These are phyloP conservation scores for Physaria fendleri DNA, from an alignment of 345 rosid genomes.

Conservation along the genomic window DNA sequence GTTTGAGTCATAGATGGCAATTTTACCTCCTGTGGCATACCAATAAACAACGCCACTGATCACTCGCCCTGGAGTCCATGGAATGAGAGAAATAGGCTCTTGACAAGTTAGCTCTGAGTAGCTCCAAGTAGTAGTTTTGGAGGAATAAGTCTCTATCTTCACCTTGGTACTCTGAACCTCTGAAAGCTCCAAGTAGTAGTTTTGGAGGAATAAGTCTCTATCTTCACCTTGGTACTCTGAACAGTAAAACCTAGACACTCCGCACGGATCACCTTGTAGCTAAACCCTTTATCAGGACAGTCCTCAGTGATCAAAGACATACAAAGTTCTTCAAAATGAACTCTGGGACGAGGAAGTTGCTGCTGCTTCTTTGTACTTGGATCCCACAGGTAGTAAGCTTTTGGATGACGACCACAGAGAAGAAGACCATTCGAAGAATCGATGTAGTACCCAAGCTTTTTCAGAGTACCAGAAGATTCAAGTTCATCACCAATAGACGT, in stretches of 20 bases:
- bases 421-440: conserved; percentile 55
- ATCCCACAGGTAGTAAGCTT: conserved; percentile 55
- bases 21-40: conserved; percentile 41
- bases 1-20: conserved; percentile 44
- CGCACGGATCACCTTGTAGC: conserved; percentile 52
- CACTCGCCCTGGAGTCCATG: conserved; percentile 52
- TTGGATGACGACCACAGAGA: conserved; percentile 69
- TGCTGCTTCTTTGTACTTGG: conserved; percentile 28
- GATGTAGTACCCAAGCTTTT: conserved; percentile 52
- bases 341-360: conserved; percentile 49
- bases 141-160: conserved; percentile 43
- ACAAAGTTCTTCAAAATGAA: conserved; percentile 45
- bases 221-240: conserved; percentile 29
- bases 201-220: conserved; percentile 50
- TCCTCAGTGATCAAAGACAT: conserved; percentile 55
- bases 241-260: conserved; percentile 38
- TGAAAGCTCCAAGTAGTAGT: conserved; percentile 49
- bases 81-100: conserved; percentile 36
- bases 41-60: conserved; percentile 45
- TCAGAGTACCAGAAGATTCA: conserved; percentile 38
- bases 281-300: conserved; percentile 28
- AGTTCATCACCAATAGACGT: conserved; percentile 52
- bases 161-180: conserved; percentile 30
- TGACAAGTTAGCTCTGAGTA: conserved; percentile 41
- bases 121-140: conserved; percentile 51